These are phyloP conservation scores for Adansonia grandidieri DNA, from an alignment of 441 rosid genomes.

Conservation along the genomic window DNA sequence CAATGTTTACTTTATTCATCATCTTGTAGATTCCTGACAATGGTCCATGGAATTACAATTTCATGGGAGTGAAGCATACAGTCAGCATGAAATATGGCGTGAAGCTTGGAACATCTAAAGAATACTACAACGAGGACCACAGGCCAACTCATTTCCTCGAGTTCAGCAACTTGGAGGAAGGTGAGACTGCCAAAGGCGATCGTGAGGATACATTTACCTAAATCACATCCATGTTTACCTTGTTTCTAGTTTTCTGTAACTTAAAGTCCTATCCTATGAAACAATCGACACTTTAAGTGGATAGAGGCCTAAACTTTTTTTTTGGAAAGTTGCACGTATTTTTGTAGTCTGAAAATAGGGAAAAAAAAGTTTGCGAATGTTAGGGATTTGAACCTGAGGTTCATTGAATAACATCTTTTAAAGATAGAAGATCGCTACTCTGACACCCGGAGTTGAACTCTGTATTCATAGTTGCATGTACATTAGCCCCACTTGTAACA, in stretches of 20 bases:
- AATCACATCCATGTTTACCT: neutral
- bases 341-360: too few relatives aligned
- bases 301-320: neutral
- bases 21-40: constrained; percentile 68
- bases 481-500: neutral
- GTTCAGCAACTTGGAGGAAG: constrained; percentile 94
- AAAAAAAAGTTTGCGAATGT: too few relatives aligned
- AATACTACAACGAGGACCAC: constrained; percentile 89
- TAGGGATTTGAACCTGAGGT: too few relatives aligned
- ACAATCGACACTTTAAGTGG: too few relatives aligned
- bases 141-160: constrained; percentile 92
- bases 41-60: constrained; percentile 96
- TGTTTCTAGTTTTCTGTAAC: too few relatives aligned
- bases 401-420: too few relatives aligned
- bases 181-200: constrained; percentile 69
- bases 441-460: too few relatives aligned
- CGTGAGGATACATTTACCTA: constrained; percentile 83
- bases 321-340: neutral
- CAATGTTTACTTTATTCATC: neutral
- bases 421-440: too few relatives aligned
- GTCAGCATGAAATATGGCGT: constrained; percentile 90
- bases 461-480: neutral
- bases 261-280: too few relatives aligned
- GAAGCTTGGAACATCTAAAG: constrained; percentile 84
- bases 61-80: constrained; percentile 96